phyloP scores from a whole-genome alignment of 164 flowering plant genomes.

The Macadamia tetraphylla region DNA sequence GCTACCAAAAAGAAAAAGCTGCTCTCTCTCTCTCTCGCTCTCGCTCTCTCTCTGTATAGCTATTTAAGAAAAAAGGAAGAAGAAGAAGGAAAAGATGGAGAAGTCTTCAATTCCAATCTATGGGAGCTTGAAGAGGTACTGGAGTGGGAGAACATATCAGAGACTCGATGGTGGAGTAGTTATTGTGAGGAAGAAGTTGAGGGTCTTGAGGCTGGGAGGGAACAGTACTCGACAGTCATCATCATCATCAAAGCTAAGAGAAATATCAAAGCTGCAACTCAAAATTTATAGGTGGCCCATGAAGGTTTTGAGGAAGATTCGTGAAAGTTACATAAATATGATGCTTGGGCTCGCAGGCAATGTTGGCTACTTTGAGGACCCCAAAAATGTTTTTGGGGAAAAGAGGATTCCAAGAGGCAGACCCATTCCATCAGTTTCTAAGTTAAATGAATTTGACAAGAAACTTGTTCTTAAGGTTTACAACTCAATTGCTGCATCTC shows the following conservation, averaged over 20 bases:
- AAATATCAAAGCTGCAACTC: constrained; percentile 5
- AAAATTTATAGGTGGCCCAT: constrained; percentile 22
- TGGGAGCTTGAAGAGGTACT: constrained; percentile 25
- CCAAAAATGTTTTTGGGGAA: constrained; percentile 18
- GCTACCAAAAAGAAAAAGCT: too few relatives aligned
- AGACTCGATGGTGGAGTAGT: constrained; percentile 1
- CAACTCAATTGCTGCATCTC: constrained; percentile 29
- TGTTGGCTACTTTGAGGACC: constrained; percentile 21
- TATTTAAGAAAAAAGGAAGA: too few relatives aligned
- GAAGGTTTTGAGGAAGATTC: constrained; percentile 27
- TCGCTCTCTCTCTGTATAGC: background rate
- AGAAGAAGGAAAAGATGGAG: constrained; percentile 8
- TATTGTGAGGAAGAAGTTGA: constrained; percentile 16
- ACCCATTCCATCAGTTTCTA: constrained; percentile 10
- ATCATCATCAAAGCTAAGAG: background rate
- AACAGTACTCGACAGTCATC: background rate
- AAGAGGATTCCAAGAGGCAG: constrained; percentile 30
- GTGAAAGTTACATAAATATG: constrained; percentile 35
- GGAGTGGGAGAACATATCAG: constrained; percentile 28
- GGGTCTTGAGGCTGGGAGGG: constrained; percentile 23
- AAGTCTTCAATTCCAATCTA: constrained; percentile 9
- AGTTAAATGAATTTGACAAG: constrained; percentile 21
- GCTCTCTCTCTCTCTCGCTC: too few relatives aligned
- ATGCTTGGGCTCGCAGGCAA: constrained; percentile 33
- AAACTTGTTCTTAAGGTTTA: constrained; percentile 32